Percentiles rank a stretch among this genome's conserved stretches.
Evolutionary conservation across 345 rosid species (phyloP).

Genomic region (Eucalyptus camaldulensis): DNA sequence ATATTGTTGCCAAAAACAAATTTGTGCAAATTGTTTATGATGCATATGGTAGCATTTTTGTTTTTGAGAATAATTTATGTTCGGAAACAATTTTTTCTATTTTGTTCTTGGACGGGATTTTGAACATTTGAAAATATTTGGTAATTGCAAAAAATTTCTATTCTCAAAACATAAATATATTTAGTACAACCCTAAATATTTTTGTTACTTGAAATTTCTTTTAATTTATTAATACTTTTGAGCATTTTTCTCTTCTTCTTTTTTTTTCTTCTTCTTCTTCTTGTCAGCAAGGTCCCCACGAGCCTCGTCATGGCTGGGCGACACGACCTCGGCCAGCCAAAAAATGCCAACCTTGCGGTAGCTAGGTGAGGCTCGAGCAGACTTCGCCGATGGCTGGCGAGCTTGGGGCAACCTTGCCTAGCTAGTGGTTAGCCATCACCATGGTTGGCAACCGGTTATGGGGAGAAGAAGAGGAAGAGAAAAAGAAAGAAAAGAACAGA

Average conservation of each 20-base stretch:
- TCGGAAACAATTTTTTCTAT: too few relatives aligned
- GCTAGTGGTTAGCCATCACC: too few relatives aligned
- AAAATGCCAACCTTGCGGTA: rapidly evolving
- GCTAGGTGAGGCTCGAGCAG: rapidly evolving
- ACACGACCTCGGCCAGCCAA: rapidly evolving
- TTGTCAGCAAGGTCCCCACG: rapidly evolving
- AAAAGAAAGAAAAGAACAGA: too few relatives aligned
- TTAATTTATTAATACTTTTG: too few relatives aligned
- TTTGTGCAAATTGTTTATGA: rapidly evolving
- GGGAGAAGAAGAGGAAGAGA: too few relatives aligned
- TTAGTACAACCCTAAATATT: too few relatives aligned
- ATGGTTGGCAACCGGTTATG: rapidly evolving
- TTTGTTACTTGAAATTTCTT: too few relatives aligned
- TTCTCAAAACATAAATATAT: rapidly evolving
- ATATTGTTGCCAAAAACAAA: rapidly evolving
- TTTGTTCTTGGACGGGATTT: rapidly evolving
- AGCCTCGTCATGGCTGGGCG: rapidly evolving
- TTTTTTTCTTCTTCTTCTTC: too few relatives aligned
- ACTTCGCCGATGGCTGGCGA: rapidly evolving
- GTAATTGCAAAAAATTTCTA: rapidly evolving
- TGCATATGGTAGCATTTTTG: rapidly evolving
- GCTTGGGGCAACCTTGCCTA: rapidly evolving
- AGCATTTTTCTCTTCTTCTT: too few relatives aligned
- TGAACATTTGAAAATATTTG: too few relatives aligned
- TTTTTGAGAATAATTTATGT: rapidly evolving